A percentile compares a stretch with the other conserved stretches of the same genome.
phyloP scores from a whole-genome alignment of 2,329 filamentous ascomycete genomes.

The Teratosphaeriaceae sp. region DNA sequence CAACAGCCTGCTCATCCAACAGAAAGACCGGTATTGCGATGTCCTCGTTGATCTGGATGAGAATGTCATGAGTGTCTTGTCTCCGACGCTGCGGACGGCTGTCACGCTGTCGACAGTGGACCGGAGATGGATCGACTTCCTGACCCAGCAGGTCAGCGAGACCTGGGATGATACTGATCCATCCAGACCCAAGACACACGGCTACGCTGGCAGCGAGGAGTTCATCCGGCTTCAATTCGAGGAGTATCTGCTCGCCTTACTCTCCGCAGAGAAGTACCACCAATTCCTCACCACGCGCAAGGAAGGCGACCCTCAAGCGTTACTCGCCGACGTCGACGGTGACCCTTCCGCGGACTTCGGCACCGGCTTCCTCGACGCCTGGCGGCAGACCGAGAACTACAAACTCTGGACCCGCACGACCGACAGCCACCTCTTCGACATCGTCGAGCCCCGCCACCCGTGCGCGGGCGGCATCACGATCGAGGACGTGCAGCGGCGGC shows the following conservation, averaged over 20 bases:
- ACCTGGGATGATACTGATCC: constrained; percentile 96
- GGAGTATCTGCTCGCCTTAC: constrained; percentile 84
- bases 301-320: constrained; percentile 48
- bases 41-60: constrained; percentile 96
- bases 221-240: constrained; percentile 97
- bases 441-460: constrained; percentile 87
- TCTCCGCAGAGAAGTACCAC: constrained; percentile 86
- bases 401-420: constrained; percentile 68
- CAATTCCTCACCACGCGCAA: constrained; percentile 38
- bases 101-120: constrained; percentile 78
- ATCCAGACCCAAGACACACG: constrained; percentile 82
- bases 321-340: constrained; percentile 61
- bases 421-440: constrained; percentile 86
- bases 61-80: constrained; percentile 75
- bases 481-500: constrained; percentile 84
- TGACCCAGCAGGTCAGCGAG: constrained; percentile 88
- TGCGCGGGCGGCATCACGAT: constrained; percentile 89
- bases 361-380: constrained; percentile 76
- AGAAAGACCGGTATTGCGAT: constrained; percentile 93
- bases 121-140: constrained; percentile 90
- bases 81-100: constrained; percentile 67
- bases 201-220: constrained; percentile 92
- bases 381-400: constrained; percentile 86
- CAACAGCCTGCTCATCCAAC: constrained; percentile 86
- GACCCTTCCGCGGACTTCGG: constrained; percentile 83